A percentile compares a stretch with the other conserved stretches of the same genome.
These are phyloP conservation scores for Triglochin maritima DNA, from an alignment of 106 monocot species.

Conservation along the genomic window DNA sequence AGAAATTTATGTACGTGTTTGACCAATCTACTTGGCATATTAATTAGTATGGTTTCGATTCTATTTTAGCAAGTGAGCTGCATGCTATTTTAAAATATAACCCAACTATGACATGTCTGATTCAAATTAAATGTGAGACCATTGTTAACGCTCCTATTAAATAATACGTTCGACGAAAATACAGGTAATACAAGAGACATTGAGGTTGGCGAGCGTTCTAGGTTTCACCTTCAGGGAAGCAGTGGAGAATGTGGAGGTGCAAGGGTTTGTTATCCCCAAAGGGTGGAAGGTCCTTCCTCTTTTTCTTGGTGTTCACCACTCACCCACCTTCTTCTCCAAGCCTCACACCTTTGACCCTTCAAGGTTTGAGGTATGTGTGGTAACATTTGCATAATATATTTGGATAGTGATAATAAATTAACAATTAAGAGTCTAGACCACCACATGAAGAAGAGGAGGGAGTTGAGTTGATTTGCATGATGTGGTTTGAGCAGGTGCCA, in stretches of 20 bases:
- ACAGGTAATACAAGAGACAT: slow-evolving; percentile 8
- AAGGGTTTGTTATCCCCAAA: slow-evolving; percentile 66
- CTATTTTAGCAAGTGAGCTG: too few species aligned
- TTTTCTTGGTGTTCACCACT: slow-evolving; percentile 73
- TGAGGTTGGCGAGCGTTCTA: slow-evolving; percentile 2
- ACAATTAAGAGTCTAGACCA: background rate
- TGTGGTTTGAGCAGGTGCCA: slow-evolving; percentile 7
- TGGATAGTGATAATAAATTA: background rate
- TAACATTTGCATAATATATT: background rate
- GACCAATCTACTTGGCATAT: too few species aligned
- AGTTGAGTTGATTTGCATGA: background rate
- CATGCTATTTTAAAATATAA: too few species aligned
- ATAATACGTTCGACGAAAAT: background rate
- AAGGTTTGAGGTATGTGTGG: slow-evolving; percentile 52
- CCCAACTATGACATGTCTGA: too few species aligned
- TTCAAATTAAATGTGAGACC: too few species aligned
- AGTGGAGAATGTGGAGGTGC: slow-evolving; percentile 44
- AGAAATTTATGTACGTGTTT: too few species aligned
- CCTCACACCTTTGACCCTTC: slow-evolving; percentile 83
- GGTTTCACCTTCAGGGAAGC: slow-evolving; percentile 37
- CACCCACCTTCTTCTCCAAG: slow-evolving; percentile 50
- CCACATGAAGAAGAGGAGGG: background rate
- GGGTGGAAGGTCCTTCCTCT: slow-evolving; percentile 89
- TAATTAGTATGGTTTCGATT: too few species aligned
- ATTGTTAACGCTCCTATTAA: too few species aligned